A percentile compares a stretch with the other conserved stretches of the same genome.
These are phyloP conservation scores for Lactarius vividus DNA, from an alignment of 768 basidiomycete species.

Conservation along the genomic window DNA sequence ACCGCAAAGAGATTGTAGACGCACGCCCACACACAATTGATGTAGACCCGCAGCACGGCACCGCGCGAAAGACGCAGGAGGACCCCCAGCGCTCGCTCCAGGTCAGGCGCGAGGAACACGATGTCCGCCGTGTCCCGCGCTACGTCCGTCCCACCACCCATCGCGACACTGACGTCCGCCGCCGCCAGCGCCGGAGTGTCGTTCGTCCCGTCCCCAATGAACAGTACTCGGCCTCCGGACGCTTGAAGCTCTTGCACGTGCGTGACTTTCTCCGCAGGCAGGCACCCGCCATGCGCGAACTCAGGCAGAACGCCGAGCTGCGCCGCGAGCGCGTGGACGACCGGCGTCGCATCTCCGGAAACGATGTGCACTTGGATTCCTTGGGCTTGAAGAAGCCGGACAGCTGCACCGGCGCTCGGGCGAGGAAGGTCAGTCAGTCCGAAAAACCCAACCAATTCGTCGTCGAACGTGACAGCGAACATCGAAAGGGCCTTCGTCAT, in stretches of 20 bases:
- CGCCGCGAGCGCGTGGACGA: conserved; percentile 42
- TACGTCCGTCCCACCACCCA: conserved; percentile 36
- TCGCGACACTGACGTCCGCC: conserved; percentile 48
- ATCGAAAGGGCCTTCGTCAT: conserved; percentile 43
- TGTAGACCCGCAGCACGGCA: conserved; percentile 37
- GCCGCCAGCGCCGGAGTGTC: conserved; percentile 50
- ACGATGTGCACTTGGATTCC: conserved; percentile 45
- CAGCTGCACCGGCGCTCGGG: conserved; percentile 41
- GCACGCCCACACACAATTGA: conserved; percentile 39
- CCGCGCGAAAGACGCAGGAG: conserved; percentile 40
- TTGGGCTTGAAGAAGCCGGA: conserved; percentile 36
- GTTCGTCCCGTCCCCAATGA: conserved; percentile 54
- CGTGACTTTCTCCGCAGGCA: conserved; percentile 47
- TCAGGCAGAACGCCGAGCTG: conserved; percentile 40
- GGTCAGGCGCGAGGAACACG: conserved; percentile 39
- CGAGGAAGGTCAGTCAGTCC: conserved; percentile 47
- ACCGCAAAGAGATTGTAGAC: conserved; percentile 47
- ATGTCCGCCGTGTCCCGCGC: conserved; percentile 47
- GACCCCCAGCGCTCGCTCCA: conserved; percentile 37
- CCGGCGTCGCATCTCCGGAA: conserved; percentile 47
- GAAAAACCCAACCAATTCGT: conserved; percentile 35
- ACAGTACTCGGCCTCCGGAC: conserved; percentile 35
- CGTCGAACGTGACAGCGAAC: conserved; percentile 39
- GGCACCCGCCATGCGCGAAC: conserved; percentile 41
- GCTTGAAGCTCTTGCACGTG: conserved; percentile 34